Percentiles rank a stretch among this genome's conserved stretches.
phyloP scores from a whole-genome alignment of 164 flowering plant genomes.

The Vitis amurensis region DNA sequence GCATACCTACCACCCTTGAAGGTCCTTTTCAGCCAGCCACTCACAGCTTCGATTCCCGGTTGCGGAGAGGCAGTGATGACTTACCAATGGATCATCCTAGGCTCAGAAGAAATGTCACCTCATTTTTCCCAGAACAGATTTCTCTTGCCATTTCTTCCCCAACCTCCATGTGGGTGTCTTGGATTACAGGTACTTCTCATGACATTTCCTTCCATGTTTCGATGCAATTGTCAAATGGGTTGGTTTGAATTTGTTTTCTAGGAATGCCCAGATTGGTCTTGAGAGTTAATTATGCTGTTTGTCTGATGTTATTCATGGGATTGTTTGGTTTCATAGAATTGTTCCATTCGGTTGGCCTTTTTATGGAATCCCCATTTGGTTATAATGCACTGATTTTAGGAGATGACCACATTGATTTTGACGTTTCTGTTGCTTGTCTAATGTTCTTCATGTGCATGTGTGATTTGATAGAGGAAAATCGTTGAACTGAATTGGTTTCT shows the following conservation, averaged over 20 bases:
- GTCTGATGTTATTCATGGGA: too few species aligned
- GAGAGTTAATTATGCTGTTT: too few species aligned
- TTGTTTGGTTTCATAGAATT: too few species aligned
- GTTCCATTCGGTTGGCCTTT: too few species aligned
- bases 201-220: neutral
- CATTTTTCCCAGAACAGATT: slow-evolving; percentile 78
- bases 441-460: too few species aligned
- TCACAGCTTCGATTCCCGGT: slow-evolving; percentile 56
- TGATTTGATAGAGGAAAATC: too few species aligned
- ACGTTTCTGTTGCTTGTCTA: too few species aligned
- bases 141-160: slow-evolving; percentile 77
- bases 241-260: slow-evolving; percentile 2
- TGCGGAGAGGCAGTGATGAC: slow-evolving; percentile 79
- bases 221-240: slow-evolving; percentile 1
- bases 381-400: too few species aligned
- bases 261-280: slow-evolving; percentile 21
- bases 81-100: slow-evolving; percentile 75
- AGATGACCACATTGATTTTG: too few species aligned
- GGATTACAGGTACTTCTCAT: slow-evolving; percentile 71
- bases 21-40: slow-evolving; percentile 86
- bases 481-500: too few species aligned
- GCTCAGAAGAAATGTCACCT: slow-evolving; percentile 55
- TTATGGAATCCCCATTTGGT: too few species aligned
- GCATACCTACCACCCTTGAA: slow-evolving; percentile 72
- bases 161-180: slow-evolving; percentile 87